Evolutionary conservation across 2,329 filamentous ascomycete species (phyloP).

Genomic region (Aspergillus brunneoviolaceus): DNA sequence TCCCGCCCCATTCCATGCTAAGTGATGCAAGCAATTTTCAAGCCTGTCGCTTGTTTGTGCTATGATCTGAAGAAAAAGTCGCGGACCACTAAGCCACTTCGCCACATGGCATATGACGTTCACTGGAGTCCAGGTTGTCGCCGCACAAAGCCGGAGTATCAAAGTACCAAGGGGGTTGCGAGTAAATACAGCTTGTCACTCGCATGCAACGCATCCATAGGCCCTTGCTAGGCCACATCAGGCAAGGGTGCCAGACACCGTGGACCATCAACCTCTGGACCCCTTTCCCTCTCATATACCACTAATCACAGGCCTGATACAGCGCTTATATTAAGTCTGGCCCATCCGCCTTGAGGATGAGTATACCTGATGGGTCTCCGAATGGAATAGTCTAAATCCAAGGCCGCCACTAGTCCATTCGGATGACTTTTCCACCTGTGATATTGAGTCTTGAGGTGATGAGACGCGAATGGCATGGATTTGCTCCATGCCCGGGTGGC

Average conservation of each 20-base stretch:
- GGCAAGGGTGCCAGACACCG: neutral
- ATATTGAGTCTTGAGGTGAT: neutral
- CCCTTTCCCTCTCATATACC: neutral
- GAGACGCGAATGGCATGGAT: neutral
- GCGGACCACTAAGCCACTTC: neutral
- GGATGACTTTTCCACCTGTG: constrained; percentile 14
- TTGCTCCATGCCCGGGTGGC: neutral
- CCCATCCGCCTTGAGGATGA: neutral
- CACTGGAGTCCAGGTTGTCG: neutral
- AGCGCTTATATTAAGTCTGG: neutral
- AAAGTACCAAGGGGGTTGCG: neutral
- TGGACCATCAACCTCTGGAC: neutral
- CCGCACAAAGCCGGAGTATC: neutral
- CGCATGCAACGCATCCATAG: no score
- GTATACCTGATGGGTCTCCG: neutral
- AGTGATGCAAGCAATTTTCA: neutral
- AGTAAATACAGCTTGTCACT: no score
- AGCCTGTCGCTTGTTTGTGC: neutral
- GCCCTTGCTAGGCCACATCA: neutral
- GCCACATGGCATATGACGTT: neutral
- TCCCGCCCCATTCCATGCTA: neutral
- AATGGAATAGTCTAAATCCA: neutral
- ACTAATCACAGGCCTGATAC: neutral
- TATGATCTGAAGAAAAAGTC: neutral
- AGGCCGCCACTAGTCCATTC: neutral